Base-by-base conservation (phyloP, 805 yeast genomes). In the Wickerhamiella galacta region DNA sequence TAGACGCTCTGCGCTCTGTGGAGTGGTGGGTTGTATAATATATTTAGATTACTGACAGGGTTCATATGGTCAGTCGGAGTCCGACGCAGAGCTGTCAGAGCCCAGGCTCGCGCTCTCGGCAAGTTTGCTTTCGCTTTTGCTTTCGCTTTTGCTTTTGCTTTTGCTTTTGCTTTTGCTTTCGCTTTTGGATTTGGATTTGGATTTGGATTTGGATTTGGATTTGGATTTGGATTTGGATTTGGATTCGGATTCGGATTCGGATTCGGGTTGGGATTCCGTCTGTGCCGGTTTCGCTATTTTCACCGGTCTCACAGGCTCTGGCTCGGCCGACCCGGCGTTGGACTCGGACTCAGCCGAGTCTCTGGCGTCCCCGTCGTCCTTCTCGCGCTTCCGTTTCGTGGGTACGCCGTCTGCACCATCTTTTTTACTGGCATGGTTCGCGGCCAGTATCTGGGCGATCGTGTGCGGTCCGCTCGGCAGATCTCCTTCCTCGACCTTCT, bases 381-480 rank as follows among this genome's bases (percentile, higher is more conserved):
- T n/a, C n/a, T n/a, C n/a, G n/a, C n/a, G n/a, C n/a, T n/a, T n/a
- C n/a, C n/a, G n/a, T n/a, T n/a, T n/a, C n/a, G n/a, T n/a, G n/a
- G n/a, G n/a, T n/a, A n/a, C n/a, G n/a, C n/a, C n/a, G n/a, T n/a
- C n/a, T n/a, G n/a, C n/a, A n/a, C n/a, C n/a, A n/a, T n/a, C n/a
- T n/a, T n/a, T n/a, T n/a, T n/a, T n/a, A n/a, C n/a, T n/a, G n/a
- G n/a, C n/a, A n/a, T n/a, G n/a, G n/a, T n/a, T n/a, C n/a, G n/a
- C n/a, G n/a, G n/a, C n/a, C n/a, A n/a, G n/a, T n/a, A n/a, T n/a
- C n/a, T n/a, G n/a, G n/a, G n/a, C n/a, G n/a, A n/a, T n/a, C n/a
- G n/a, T n/a, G n/a, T n/a, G n/a, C n/a, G 73, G 62, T 11, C 78
- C 69, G 25, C 73, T 61, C 4, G 75, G 75, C 25, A 81, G 55